Conservation (phyloP, 345 rosid genomes). For the Moricandia moricandioides region DNA sequence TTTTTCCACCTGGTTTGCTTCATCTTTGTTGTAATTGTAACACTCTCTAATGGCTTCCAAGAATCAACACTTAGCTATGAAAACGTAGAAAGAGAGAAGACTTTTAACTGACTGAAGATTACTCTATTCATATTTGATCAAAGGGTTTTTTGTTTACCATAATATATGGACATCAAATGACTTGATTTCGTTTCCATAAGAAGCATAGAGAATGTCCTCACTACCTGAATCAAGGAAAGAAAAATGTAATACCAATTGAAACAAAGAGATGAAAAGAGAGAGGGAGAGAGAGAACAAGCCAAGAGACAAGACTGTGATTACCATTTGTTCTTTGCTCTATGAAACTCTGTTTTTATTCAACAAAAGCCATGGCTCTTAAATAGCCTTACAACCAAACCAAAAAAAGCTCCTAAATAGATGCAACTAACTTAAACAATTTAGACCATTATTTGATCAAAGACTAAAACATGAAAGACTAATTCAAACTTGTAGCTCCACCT, state of each 20-base stretch:
- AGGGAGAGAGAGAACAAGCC: neutral
- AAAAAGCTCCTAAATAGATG: no score
- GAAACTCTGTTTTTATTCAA: no score
- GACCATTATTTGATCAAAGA: no score
- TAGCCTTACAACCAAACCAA: no score
- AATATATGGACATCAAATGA: conserved; percentile 71
- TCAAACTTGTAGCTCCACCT: no score
- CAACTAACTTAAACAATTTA: no score
- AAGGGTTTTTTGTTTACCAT: conserved; percentile 48
- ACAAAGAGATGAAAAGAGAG: conserved; percentile 7
- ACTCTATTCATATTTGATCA: neutral
- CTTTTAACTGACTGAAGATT: neutral
- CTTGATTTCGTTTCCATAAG: conserved; percentile 63
- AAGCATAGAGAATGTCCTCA: conserved; percentile 64
- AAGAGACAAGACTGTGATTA: neutral
- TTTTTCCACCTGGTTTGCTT: conserved; percentile 69
- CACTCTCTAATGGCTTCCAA: conserved; percentile 59
- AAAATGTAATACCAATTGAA: neutral
- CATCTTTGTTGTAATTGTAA: conserved; percentile 78
- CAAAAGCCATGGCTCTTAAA: no score
- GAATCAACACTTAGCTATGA: conserved; percentile 42
- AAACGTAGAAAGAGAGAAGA: neutral
- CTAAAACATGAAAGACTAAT: no score
- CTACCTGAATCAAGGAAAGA: conserved; percentile 45
- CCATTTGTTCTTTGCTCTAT: no score